Base-by-base conservation (phyloP, 2,329 filamentous ascomycete genomes). In the Thermothelomyces thermophilus region DNA sequence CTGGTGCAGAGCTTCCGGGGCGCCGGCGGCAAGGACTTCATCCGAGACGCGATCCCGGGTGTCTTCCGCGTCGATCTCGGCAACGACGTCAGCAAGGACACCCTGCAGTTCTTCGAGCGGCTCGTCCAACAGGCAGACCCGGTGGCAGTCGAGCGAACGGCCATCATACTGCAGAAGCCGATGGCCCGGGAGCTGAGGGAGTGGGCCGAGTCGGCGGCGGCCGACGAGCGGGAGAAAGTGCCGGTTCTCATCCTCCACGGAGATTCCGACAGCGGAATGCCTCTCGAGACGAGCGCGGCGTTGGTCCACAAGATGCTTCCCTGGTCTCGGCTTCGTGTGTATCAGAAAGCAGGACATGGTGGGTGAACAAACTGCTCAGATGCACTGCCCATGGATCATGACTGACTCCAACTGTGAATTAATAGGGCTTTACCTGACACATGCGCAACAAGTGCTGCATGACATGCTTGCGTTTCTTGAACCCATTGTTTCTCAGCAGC, bases 341-440 rank as follows among this genome's bases (percentile, higher is more conserved):
- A 57, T 22, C 39, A 55, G 26, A 47, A 49, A 5, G 53, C 49
- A 1, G 53, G 55, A 11, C 55, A 57, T 46, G 55, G 55, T 57
- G 22, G 44, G 53, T 40, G 14, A 5, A 19, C 24, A 6, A 14
- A 5, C 5, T 7, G 14, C 14, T 16, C 5, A 3, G 10, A 8
- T 26, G 14, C 2, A 8, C 24, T 26, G 37, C 14, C 8, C 9
- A 14, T 6, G 16, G 5, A 16, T 20, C 17, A 7, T 7, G 5
- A 28, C 30, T 46, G 26, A 47, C 41, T 10, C 2, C 1, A 13
- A 14, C 2, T 22, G 2, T 16, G 16, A n/a, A n/a, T n/a, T n/a
- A n/a, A n/a, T 24, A 57, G 55, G 55, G 8, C 26, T 57, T 5
- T 57, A 55, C 33, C 24, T 53, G 36, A 57, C 55, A 1, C 53